Percentiles rank a stretch among this genome's conserved stretches.
phyloP scores from a whole-genome alignment of 257 asterid species.

The Nicotiana paniculata region DNA sequence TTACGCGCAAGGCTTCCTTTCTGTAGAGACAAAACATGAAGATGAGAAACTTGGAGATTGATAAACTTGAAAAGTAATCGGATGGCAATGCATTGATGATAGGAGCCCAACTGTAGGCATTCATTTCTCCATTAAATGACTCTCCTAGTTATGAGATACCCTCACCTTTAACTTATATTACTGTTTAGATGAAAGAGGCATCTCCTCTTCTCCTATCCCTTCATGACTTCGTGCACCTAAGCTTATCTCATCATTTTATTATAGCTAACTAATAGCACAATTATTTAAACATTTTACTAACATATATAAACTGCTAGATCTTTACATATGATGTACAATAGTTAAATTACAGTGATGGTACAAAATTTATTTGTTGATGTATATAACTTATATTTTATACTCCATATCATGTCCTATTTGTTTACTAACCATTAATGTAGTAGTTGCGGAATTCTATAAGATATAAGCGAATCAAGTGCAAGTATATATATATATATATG shows the following conservation, averaged over 20 bases:
- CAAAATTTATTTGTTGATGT: no score
- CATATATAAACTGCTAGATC: neutral
- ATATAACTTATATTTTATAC: no score
- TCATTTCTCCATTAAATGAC: neutral
- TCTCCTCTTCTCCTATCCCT: no score
- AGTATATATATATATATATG: neutral
- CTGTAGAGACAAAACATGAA: neutral
- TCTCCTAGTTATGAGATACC: neutral
- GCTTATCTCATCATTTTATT: neutral
- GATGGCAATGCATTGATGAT: neutral
- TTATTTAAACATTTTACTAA: no score
- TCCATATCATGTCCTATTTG: no score
- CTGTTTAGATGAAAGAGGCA: no score
- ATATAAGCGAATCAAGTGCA: neutral
- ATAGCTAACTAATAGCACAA: neutral
- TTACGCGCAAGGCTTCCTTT: no score
- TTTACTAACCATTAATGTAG: neutral
- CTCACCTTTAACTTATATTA: neutral
- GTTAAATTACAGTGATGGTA: no score
- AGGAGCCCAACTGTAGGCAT: neutral
- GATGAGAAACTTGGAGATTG: neutral
- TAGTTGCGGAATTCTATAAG: neutral
- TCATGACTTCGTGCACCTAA: no score
- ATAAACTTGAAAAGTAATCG: neutral
- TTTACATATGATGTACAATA: neutral